Evolutionary conservation across 2,329 filamentous ascomycete genomes (phyloP).

Genomic region (Drechmeria coniospora): DNA sequence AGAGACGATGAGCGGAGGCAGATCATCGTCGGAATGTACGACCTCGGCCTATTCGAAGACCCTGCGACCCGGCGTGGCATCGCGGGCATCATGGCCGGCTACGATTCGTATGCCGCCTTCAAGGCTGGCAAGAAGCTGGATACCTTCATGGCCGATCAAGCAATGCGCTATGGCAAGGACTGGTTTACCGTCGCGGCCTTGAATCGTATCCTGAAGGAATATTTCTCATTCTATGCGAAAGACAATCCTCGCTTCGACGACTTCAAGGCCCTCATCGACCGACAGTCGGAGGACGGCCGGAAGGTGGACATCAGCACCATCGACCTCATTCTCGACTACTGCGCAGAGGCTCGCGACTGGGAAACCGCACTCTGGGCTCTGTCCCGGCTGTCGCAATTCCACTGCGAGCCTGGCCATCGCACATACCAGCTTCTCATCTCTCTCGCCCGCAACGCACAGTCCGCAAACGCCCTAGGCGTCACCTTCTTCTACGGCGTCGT

Average conservation of each 20-base stretch:
- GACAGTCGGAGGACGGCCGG: slow-evolving; percentile 9
- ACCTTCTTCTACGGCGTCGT: slow-evolving; percentile 18
- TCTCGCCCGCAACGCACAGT: slow-evolving; percentile 17
- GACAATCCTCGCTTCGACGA: slow-evolving; percentile 10
- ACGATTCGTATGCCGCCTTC: slow-evolving; percentile 28
- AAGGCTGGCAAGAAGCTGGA: slow-evolving; percentile 16
- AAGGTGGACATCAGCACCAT: slow-evolving; percentile 17
- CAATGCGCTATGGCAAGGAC: slow-evolving; percentile 26
- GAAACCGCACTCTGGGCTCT: slow-evolving; percentile 17
- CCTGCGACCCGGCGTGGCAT: slow-evolving; percentile 20
- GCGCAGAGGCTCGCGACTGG: slow-evolving; percentile 13
- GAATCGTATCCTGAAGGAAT: slow-evolving; percentile 25
- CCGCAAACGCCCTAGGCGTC: slow-evolving; percentile 15
- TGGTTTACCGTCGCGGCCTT: slow-evolving; percentile 25
- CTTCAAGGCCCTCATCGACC: slow-evolving; percentile 13
- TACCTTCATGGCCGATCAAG: slow-evolving; percentile 24
- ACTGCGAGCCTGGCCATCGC: slow-evolving; percentile 11
- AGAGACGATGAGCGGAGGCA: slow-evolving; percentile 38
- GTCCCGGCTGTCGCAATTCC: slow-evolving; percentile 8
- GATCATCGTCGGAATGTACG: slow-evolving; percentile 30
- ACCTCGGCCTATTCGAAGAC: slow-evolving; percentile 25
- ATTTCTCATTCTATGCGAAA: slow-evolving; percentile 21
- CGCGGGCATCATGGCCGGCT: slow-evolving; percentile 25
- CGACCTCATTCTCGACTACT: slow-evolving; percentile 21
- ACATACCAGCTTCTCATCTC: slow-evolving; percentile 23